phyloP scores from a whole-genome alignment of 2,329 filamentous ascomycete species.

The Leptographium lundbergii region DNA sequence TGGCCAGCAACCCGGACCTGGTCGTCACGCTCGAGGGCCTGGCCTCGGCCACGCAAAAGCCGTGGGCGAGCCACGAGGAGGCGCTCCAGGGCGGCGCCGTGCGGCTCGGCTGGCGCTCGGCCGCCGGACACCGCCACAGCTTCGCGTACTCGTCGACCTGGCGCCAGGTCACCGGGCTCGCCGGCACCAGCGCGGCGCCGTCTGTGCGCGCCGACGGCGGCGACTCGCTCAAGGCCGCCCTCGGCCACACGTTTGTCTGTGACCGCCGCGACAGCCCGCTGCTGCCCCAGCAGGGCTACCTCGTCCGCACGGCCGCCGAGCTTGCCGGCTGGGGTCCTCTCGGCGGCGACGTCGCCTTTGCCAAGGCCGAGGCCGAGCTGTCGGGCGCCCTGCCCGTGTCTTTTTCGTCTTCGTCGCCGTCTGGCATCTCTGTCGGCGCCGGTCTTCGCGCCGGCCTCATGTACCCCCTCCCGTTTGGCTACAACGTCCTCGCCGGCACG shows the following conservation, averaged over 20 bases:
- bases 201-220: constrained; percentile 76
- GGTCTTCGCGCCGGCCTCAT: constrained; percentile 72
- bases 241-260: constrained; percentile 29
- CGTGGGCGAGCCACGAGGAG: constrained; percentile 92
- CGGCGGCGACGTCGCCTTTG: constrained; percentile 84
- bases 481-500: constrained; percentile 31
- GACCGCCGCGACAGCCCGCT: constrained; percentile 78
- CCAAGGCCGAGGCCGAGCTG: constrained; percentile 78
- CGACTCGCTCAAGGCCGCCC: constrained; percentile 44
- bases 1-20: constrained; percentile 73
- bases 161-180: constrained; percentile 77
- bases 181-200: constrained; percentile 60
- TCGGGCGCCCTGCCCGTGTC: constrained; percentile 63
- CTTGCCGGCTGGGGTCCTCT: constrained; percentile 79
- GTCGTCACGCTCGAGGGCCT: constrained; percentile 68
- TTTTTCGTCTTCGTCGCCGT: constrained; percentile 27
- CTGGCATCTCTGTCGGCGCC: constrained; percentile 67
- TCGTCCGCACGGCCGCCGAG: constrained; percentile 66
- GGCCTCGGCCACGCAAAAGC: constrained; percentile 74
- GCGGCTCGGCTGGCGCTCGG: constrained; percentile 62
- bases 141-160: constrained; percentile 71
- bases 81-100: constrained; percentile 64
- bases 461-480: constrained; percentile 63
- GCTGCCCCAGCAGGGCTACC: constrained; percentile 70
- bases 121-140: constrained; percentile 57